Evolutionary conservation across 2,329 filamentous ascomycete species (phyloP), one percentile per base, ranked within the genome.

Genomic region (Fusarium heterosporum): DNA sequence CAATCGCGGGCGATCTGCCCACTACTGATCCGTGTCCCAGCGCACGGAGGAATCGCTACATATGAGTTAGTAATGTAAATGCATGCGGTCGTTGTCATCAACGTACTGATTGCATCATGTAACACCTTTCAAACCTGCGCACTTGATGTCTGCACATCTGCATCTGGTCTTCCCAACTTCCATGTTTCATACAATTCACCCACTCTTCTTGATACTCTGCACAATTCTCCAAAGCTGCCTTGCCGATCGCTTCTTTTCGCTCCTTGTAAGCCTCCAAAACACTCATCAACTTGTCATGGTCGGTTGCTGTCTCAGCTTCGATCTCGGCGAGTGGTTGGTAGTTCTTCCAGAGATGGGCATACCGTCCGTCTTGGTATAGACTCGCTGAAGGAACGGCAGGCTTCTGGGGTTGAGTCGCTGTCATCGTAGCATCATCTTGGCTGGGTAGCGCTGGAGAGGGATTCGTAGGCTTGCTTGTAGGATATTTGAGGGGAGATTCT

Each of bases 151-250:
- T 84, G 77, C 96, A 99, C 88, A 97, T 87, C 36, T 90, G 93
- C 78, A 95, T 81, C 69, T 87, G 85, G 68, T 91, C 88, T 73
- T 81, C 79, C 82, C 88, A 87, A 48, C 83, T 85, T 28, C 94
- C 94, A 54, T 84, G 83, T 72, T 86, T 85, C 84, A 96, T 96
- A 83, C 96, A 99, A 46, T 90, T 85, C 61, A 90, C 89, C 83
- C 96, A 90, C 59, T 90, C 90, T 75, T 93, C 84, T 80, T 97
- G 93, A 76, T 97, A 93, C 62, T 94, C 78, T 1, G 93, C 90
- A 78, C 96, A 99, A 77, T 98, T 99, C 81, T 99, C 96, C 74
- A 97, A 83, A 11, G 95, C 94, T 2, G 93, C 92, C 40, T 86
- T 84, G 29, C 92, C 92, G 64, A 98, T 92, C 55, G 88, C 85